phyloP scores from a whole-genome alignment of 208 protist species.

The Crithidia thermophila region DNA sequence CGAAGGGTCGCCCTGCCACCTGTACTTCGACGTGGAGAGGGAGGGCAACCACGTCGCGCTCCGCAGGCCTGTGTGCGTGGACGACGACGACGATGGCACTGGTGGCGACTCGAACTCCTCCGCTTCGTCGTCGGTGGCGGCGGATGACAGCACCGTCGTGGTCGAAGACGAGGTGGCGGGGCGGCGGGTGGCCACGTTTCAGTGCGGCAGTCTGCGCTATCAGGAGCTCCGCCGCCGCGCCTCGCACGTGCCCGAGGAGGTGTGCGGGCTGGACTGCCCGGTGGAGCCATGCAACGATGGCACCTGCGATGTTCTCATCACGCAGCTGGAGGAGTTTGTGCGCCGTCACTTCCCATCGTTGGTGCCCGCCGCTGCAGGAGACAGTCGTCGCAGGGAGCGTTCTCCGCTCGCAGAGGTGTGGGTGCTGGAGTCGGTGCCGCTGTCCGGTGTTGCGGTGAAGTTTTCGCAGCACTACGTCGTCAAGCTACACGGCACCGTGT shows the following conservation, averaged over 20 bases:
- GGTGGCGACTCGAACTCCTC: no score
- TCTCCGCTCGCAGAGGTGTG: slow-evolving; percentile 41
- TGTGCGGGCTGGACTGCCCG: slow-evolving; percentile 56
- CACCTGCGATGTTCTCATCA: slow-evolving; percentile 46
- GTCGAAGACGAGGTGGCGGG: slow-evolving; percentile 8
- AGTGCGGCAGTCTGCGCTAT: slow-evolving; percentile 14
- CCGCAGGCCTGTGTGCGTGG: slow-evolving; percentile 20
- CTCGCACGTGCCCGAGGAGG: slow-evolving; percentile 13
- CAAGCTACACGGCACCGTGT: slow-evolving; percentile 50
- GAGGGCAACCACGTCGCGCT: slow-evolving; percentile 42
- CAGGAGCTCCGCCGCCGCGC: slow-evolving; percentile 18
- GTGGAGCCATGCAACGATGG: slow-evolving; percentile 42
- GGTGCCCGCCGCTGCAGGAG: not conserved
- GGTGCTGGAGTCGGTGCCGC: slow-evolving; percentile 50
- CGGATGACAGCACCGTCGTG: slow-evolving; percentile 14
- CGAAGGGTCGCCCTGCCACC: slow-evolving; percentile 61
- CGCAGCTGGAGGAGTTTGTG: slow-evolving; percentile 53
- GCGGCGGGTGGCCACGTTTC: slow-evolving; percentile 7
- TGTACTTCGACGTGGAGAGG: slow-evolving; percentile 91
- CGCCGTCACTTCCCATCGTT: slow-evolving; percentile 32
- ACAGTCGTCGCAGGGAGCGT: not conserved
- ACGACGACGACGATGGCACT: slow-evolving; percentile 11
- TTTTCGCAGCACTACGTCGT: slow-evolving; percentile 89
- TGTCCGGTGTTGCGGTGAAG: slow-evolving; percentile 36
- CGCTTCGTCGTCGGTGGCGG: slow-evolving; percentile 21